Percentiles rank a stretch among this genome's conserved stretches.
Conservation (phyloP, 352 stramenopile genomes). For the Phytophthora fragariaefolia region DNA sequence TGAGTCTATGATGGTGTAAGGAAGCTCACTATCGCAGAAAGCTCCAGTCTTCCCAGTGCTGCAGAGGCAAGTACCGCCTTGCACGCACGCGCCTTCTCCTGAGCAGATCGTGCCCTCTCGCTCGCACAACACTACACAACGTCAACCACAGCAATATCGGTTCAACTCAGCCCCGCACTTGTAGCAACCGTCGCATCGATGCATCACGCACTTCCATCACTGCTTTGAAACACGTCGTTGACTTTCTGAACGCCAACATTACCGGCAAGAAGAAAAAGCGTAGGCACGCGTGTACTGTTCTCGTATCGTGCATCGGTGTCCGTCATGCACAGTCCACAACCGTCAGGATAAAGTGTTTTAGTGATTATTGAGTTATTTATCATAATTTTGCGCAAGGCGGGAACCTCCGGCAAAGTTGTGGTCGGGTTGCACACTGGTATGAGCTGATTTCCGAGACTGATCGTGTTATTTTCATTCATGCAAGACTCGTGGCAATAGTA, state of each 20-base stretch:
- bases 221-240: slow-evolving; percentile 75
- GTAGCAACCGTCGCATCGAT: not conserved
- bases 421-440: slow-evolving; percentile 65
- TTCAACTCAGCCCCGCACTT: not conserved
- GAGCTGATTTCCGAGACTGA: slow-evolving; percentile 59
- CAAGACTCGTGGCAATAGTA: slow-evolving; percentile 71
- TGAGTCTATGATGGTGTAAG: slow-evolving; percentile 58
- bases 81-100: slow-evolving; percentile 64
- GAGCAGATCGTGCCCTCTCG: slow-evolving; percentile 73
- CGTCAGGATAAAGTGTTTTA: slow-evolving; percentile 73
- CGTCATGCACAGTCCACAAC: slow-evolving; percentile 66
- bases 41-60: slow-evolving; percentile 56
- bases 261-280: slow-evolving; percentile 69
- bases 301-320: slow-evolving; percentile 52
- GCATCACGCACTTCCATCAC: slow-evolving; percentile 62
- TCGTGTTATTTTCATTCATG: slow-evolving; percentile 49
- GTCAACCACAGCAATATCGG: slow-evolving; percentile 12
- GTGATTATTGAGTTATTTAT: slow-evolving; percentile 54
- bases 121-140: slow-evolving; percentile 71
- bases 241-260: slow-evolving; percentile 78
- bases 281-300: slow-evolving; percentile 60
- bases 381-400: slow-evolving; percentile 48
- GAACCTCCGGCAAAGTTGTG: slow-evolving; percentile 41
- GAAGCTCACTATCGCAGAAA: slow-evolving; percentile 60
- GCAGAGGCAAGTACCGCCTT: slow-evolving; percentile 76